Base-by-base conservation (phyloP, 73 alveolate species). In the Stentor roeselii region DNA sequence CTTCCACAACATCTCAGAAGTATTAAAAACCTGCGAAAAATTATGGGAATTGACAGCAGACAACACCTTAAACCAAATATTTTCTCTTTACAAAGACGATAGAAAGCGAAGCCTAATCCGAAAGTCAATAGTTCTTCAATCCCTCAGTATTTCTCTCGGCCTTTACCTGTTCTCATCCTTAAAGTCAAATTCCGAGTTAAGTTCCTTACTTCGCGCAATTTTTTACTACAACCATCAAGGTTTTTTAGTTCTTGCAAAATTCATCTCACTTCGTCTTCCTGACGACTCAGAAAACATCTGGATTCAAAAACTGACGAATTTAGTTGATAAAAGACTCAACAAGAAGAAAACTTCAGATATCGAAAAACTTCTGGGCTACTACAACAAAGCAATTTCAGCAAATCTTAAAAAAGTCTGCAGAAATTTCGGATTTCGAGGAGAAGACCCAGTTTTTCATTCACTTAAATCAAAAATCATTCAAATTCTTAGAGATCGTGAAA, bases 1-100 rank as follows among this genome's bases (percentile, higher is more conserved):
- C 39, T 76, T 76, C 2, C 14, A 35, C 1, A 76, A 14, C 21
- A 37, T 67, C 39, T 30, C 37, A 30, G 80, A 67, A 21, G 41
- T 32, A 27, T 21, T 34, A 67, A 67, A 2, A 2, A 40, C 41
- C n/a, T 76, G 74, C 2, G 60, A 76, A 76, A 67, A 76, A 37
- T 39, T 15, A 37, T 76, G 60, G 30, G 84, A 41, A 21, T 30
- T 76, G 84, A 76, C 60, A n/a, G 84, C 60, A 36, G 84, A 41
- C 36, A 76, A 39, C 67, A 39, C 74, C 0, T 27, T 76, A 37
- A 76, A 41, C 36, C 74, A 2, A 39, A 76, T 76, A 76, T 15
- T 21, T 38, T 21, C 14, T 76, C 84, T 39, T 21, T 39, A 76
- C 39, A n/a, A 37, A 14, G 74, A 76, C 67, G 67, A 50, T 11